phyloP scores from a whole-genome alignment of 768 basidiomycete genomes.

The Cyclocybe cylindracea region DNA sequence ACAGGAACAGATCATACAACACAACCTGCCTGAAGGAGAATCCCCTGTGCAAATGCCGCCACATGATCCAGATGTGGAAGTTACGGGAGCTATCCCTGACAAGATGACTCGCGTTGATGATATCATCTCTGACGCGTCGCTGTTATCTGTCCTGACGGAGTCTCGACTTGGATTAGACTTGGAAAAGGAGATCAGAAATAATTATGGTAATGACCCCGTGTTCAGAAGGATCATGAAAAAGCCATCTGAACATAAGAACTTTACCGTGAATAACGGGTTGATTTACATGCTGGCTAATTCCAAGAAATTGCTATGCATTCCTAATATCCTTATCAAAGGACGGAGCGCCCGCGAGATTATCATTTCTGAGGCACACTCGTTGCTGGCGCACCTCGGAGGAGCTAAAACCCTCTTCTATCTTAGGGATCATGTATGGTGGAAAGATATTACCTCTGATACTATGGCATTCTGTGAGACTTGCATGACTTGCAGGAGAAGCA shows the following conservation, averaged over 20 bases:
- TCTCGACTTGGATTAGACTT: constrained; percentile 1
- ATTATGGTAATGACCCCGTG: constrained; percentile 14
- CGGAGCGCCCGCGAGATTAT: constrained; percentile 27
- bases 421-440: constrained; percentile 40
- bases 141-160: background rate
- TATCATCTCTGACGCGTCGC: background rate
- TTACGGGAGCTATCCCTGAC: background rate
- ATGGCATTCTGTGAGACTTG: constrained; percentile 29
- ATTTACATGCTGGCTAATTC: constrained; percentile 15
- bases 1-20: background rate
- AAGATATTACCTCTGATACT: constrained; percentile 27
- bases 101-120: background rate
- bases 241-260: constrained; percentile 19
- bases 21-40: background rate
- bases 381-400: constrained; percentile 38
- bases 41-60: too few species aligned
- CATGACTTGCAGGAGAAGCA: constrained; percentile 19
- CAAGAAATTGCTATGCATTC: constrained; percentile 19
- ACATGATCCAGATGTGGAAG: background rate
- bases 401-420: constrained; percentile 34
- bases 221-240: constrained; percentile 17
- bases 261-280: constrained; percentile 14
- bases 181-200: background rate
- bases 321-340: constrained; percentile 17
- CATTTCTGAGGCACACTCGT: constrained; percentile 36